Base-by-base conservation (phyloP, 75 land plant species). In the Adiantum capillusveneris region DNA sequence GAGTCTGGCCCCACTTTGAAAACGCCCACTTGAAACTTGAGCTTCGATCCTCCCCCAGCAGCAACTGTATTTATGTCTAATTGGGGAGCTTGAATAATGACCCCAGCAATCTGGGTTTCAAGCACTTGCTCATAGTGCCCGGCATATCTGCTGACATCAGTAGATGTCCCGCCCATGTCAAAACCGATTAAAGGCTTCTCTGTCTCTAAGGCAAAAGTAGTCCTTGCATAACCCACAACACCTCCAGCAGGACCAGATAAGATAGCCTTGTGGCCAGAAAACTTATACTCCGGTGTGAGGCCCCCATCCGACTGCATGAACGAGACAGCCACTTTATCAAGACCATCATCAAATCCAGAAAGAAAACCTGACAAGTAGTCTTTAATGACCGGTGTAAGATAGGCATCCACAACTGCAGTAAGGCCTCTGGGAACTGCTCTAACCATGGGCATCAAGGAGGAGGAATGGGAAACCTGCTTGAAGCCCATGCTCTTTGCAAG, bases 241-340 rank as follows among this genome's bases (percentile, higher is more conserved):
- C 99, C 99, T 60, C 97, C 99, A 9, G 99, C 99, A 37, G 97
- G 99, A 29, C 99, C 97, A 18, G 99, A 95, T 29, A 95, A 64
- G 26, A 95, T 83, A 16, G 92, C 99, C 65, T 90, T 95, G 63
- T 95, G 99, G 39, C 99, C 99, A 25, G 92, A 87, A 70, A 95
- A 95, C 25, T 84, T 74, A 63, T 75, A 68, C 63, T 95, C 86
- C 11, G 92, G 97, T 25, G 99, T 87, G 26, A 95, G 86, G 11
- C 99, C 99, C 14, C 99, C 99, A 64, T 95, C 99, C 25, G 99
- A 95, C 58, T 95, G 99, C 99, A 95, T 95, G 73, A 95, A 95
- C 52, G 94, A 74, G 16, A 95, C 99, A 49, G 86, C 80, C 52
- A 95, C 73, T 59, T 90, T 81, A 7, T 82, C 75, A 17, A 68